Evolutionary conservation across 805 yeast genomes (phyloP), one percentile per base, ranked within the genome.

Genomic region (Brettanomyces naardenensis): DNA sequence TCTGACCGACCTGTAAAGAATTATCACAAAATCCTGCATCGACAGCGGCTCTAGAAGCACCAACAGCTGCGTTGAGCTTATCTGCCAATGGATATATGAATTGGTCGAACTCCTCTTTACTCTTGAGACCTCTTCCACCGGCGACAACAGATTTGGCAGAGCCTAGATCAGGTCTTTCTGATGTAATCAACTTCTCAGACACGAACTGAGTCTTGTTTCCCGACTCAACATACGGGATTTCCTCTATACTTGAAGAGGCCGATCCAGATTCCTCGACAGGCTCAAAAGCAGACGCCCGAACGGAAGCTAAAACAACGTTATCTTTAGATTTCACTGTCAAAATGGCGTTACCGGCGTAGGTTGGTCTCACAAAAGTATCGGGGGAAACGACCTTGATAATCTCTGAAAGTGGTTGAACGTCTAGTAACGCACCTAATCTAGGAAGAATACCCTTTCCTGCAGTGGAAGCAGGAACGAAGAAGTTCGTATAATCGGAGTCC

Each of bases 1-100:
- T 90, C 65, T 90, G 98, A 39, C 98, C 98, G 44, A 90, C 89
- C 64, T 90, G 98, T 51, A 90, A 71, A 6, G 97, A 88, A 65
- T 90, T 92, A 56, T 92, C 97, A 56, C 95, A 88, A 59, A 75
- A 88, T 0, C 97, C 97, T 32, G 94, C 72, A 62, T 90, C 98
- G 19, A 92, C 98, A 25, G 97, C 98, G 15, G 97, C 97, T 61
- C 98, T 79, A 6, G 96, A 86, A 3, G 97, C 97, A 53, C 98
- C 98, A 35, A 90, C 81, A 38, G 95, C 97, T 2, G 97, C 98
- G 40, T 78, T 73, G 42, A 90, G 65, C 43, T 82, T 71, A 41
- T 76, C 78, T 6, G 97, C 97, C 47, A 90, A 68, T 36, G 98
- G 97, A 49, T 71, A 75, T 38, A 92, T 68, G 41, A 86, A 48